Conservation (phyloP, 2,329 filamentous ascomycete genomes). For the Cryphonectria nitschkei region DNA sequence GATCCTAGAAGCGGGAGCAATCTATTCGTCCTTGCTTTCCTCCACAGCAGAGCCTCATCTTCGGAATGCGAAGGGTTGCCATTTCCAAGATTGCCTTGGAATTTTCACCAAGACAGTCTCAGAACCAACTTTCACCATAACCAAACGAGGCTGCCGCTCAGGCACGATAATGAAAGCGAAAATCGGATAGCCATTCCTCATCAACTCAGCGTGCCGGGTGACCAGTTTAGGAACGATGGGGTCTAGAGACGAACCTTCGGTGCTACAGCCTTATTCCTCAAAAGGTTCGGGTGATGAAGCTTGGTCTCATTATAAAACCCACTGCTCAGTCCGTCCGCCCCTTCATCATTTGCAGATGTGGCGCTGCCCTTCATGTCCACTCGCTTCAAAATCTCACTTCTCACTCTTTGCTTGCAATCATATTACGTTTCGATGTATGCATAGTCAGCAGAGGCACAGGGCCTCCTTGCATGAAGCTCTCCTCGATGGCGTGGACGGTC, state of each 20-base stretch:
- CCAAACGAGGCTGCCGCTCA: neutral
- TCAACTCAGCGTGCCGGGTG: neutral
- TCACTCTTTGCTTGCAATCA: neutral
- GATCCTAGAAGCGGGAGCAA: too few species aligned
- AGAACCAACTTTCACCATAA: neutral
- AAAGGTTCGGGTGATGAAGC: neutral
- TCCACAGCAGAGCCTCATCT: neutral
- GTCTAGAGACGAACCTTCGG: too few species aligned
- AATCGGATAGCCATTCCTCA: neutral
- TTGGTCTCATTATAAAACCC: neutral
- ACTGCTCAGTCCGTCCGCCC: neutral
- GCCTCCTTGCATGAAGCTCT: neutral
- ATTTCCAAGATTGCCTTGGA: too few species aligned
- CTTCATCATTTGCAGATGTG: neutral
- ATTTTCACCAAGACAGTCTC: neutral
- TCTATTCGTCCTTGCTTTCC: too few species aligned
- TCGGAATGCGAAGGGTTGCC: neutral
- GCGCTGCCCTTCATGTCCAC: neutral
- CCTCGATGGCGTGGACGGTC: conserved; percentile 15
- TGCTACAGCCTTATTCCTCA: neutral
- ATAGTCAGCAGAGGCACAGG: neutral
- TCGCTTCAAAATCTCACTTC: neutral
- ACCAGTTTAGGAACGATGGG: neutral
- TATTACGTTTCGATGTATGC: neutral
- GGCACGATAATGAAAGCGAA: neutral